Percentiles rank a stretch among this genome's conserved stretches.
phyloP scores from a whole-genome alignment of 768 basidiomycete species.

The Hypholoma sublateritium region DNA sequence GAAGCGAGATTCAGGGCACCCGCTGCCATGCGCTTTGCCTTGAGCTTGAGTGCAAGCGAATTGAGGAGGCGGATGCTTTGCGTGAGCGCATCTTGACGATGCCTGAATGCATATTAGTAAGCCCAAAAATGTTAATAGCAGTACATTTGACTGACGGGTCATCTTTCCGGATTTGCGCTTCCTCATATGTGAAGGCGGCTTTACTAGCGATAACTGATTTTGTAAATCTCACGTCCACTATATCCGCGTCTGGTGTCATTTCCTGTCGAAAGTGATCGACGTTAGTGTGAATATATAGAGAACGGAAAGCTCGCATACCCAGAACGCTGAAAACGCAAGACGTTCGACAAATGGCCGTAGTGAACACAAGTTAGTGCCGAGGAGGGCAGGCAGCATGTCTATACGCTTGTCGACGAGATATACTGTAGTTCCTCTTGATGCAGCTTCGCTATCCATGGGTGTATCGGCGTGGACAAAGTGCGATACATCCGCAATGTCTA shows the following conservation, averaged over 20 bases:
- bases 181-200: constrained; percentile 95
- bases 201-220: constrained; percentile 98
- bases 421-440: constrained; percentile 94
- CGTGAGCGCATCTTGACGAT: constrained; percentile 78
- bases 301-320: constrained; percentile 54
- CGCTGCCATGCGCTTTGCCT: constrained; percentile 83
- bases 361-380: constrained; percentile 96
- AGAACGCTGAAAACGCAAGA: constrained; percentile 92
- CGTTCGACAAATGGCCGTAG: constrained; percentile 91
- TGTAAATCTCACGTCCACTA: constrained; percentile 86
- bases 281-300: background rate
- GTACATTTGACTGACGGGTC: constrained; percentile 60
- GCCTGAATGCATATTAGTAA: constrained; percentile 37
- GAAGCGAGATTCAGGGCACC: constrained; percentile 98
- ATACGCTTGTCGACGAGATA: constrained; percentile 98
- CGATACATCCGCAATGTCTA: constrained; percentile 98
- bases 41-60: constrained; percentile 79
- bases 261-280: constrained; percentile 54
- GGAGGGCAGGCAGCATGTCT: constrained; percentile 92
- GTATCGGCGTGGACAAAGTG: constrained; percentile 93
- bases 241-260: constrained; percentile 84
- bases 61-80: constrained; percentile 88
- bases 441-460: constrained; percentile 95
- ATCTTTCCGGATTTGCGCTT: constrained; percentile 92
- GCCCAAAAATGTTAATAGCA: background rate